Evolutionary conservation across 1,139 yeast genomes (phyloP).

Genomic region (Geotrichum reessii): DNA sequence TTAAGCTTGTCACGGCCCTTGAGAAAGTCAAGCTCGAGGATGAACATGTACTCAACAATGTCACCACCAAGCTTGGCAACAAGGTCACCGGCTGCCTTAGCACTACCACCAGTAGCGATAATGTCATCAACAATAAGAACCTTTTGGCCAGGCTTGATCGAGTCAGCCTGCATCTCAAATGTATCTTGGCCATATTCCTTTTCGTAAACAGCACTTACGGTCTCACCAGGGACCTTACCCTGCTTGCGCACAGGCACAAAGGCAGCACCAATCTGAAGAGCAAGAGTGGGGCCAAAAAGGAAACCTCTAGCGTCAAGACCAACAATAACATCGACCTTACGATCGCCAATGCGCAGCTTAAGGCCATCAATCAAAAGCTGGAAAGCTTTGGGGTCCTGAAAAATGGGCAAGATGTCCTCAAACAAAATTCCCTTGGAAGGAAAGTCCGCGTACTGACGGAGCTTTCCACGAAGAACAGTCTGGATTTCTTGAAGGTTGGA

Average conservation of each 20-base stretch:
- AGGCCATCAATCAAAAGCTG: slow-evolving; percentile 76
- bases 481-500: slow-evolving; percentile 19
- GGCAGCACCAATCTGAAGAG: slow-evolving; percentile 81
- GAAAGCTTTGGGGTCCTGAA: slow-evolving; percentile 74
- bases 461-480: slow-evolving; percentile 28
- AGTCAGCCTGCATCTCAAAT: slow-evolving; percentile 81
- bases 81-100: slow-evolving; percentile 86
- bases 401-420: slow-evolving; percentile 93
- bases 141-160: slow-evolving; percentile 72
- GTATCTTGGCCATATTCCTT: slow-evolving; percentile 90
- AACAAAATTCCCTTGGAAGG: slow-evolving; percentile 89
- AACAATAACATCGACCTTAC: slow-evolving; percentile 78
- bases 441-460: slow-evolving; percentile 79
- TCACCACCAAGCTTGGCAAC: slow-evolving; percentile 62
- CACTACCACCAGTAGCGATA: slow-evolving; percentile 97
- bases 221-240: slow-evolving; percentile 90
- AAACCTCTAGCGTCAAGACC: slow-evolving; percentile 97
- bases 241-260: slow-evolving; percentile 92
- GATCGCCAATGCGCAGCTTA: slow-evolving; percentile 61
- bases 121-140: slow-evolving; percentile 91
- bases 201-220: slow-evolving; percentile 62
- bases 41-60: slow-evolving; percentile 74
- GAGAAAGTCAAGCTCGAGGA: slow-evolving; percentile 90
- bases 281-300: slow-evolving; percentile 90
- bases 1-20: slow-evolving; percentile 85